These are phyloP conservation scores for Huntiella savannae DNA, from an alignment of 2,329 filamentous ascomycete species.

Conservation along the genomic window DNA sequence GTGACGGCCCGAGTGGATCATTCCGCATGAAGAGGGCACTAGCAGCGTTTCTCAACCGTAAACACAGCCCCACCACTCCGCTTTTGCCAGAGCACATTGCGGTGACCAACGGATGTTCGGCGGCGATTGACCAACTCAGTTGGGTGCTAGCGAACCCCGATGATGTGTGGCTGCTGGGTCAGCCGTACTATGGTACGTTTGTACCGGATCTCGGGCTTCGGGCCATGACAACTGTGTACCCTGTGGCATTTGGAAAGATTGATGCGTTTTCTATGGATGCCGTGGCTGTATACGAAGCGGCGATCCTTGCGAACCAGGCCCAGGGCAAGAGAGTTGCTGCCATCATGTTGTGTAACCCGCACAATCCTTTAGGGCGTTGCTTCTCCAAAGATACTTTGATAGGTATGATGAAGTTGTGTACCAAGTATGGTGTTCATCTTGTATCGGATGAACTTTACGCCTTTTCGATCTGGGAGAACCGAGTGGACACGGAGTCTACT, in stretches of 20 bases:
- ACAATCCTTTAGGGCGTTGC: conserved; percentile 32
- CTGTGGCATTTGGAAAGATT: conserved; percentile 24
- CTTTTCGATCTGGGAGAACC: conserved; percentile 29
- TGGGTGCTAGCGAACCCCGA: conserved; percentile 23
- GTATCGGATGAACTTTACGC: conserved; percentile 33
- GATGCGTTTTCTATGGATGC: conserved; percentile 25
- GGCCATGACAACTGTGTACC: conserved; percentile 23
- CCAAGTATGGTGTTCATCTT: conserved; percentile 29
- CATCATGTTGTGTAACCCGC: conserved; percentile 31
- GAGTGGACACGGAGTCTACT: conserved; percentile 14
- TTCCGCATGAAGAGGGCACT: conserved; percentile 18
- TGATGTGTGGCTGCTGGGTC: conserved; percentile 23
- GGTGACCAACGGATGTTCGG: conserved; percentile 23
- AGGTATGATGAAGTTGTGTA: conserved; percentile 27
- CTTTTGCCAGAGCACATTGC: conserved; percentile 19
- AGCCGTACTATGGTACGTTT: conserved; percentile 31
- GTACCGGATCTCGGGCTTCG: conserved; percentile 25
- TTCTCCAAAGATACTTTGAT: conserved; percentile 23
- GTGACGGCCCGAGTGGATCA: conserved; percentile 22
- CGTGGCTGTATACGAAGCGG: conserved; percentile 26
- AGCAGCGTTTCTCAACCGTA: conserved; percentile 20
- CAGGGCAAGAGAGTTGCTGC: conserved; percentile 24
- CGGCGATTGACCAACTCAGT: conserved; percentile 22
- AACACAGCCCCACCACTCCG: conserved; percentile 16
- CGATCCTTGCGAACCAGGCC: conserved; percentile 20